Percentiles rank a stretch among this genome's conserved stretches.
phyloP scores from a whole-genome alignment of 208 protist species.

The Leishmania tarentolae region DNA sequence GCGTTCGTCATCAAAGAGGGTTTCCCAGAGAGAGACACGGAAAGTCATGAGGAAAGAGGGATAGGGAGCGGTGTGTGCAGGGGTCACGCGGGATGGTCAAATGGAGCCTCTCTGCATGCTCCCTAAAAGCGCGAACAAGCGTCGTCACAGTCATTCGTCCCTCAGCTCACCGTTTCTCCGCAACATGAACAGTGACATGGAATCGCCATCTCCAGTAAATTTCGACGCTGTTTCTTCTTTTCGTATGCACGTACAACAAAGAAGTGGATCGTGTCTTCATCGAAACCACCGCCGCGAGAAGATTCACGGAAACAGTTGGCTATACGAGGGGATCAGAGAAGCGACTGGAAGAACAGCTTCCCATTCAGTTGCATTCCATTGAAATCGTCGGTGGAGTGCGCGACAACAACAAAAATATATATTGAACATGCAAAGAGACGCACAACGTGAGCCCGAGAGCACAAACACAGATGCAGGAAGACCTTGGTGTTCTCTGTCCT shows the following conservation, averaged over 20 bases:
- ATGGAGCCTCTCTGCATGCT: background rate
- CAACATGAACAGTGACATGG: background rate
- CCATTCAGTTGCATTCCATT: background rate
- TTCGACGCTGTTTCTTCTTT: background rate
- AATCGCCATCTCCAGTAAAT: background rate
- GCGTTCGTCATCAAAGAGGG: background rate
- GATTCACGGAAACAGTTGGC: background rate
- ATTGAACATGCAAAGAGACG: background rate
- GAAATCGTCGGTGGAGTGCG: background rate
- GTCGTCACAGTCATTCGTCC: background rate
- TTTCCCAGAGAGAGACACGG: background rate
- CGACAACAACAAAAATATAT: background rate
- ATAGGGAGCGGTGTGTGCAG: background rate
- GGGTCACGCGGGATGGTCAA: background rate
- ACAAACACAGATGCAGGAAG: background rate
- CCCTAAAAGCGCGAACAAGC: background rate
- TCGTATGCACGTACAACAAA: background rate
- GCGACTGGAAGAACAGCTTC: background rate
- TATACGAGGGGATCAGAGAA: background rate
- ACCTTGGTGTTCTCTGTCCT: background rate
- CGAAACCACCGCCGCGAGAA: background rate
- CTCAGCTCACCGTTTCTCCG: background rate
- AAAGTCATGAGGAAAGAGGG: background rate
- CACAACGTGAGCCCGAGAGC: background rate
- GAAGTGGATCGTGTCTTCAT: background rate